These are phyloP conservation scores for Phylloporus arenicola DNA, from an alignment of 768 basidiomycete genomes.

Conservation along the genomic window DNA sequence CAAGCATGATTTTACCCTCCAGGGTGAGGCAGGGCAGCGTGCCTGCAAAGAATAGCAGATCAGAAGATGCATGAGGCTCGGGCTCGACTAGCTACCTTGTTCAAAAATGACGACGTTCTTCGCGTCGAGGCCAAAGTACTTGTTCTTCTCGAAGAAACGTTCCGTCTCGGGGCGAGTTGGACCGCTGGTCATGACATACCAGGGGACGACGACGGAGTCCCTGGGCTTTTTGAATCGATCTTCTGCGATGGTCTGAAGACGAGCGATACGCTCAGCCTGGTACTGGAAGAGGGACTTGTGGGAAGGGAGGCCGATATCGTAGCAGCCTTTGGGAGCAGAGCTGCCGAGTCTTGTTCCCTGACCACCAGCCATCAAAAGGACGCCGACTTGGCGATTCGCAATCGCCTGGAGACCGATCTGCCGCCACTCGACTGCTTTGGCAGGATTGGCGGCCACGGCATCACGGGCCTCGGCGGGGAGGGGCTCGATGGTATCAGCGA, in stretches of 20 bases:
- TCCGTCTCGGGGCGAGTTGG: conserved; percentile 88
- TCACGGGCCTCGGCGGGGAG: conserved; percentile 74
- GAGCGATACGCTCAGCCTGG: conserved; percentile 92
- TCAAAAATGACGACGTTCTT: conserved; percentile 91
- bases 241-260: conserved; percentile 75
- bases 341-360: conserved; percentile 95
- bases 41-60: conserved; percentile 44
- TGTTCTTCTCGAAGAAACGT: conserved; percentile 70
- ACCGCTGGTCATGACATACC: conserved; percentile 99
- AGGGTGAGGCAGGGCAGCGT: conserved; percentile 91
- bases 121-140: conserved; percentile 75
- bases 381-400: conserved; percentile 79
- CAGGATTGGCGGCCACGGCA: conserved; percentile 48
- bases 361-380: conserved; percentile 95
- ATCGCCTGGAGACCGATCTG: conserved; percentile 75
- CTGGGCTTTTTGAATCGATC: conserved; percentile 43
- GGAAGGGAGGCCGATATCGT: conserved; percentile 92
- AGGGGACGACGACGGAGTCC: conserved; percentile 73
- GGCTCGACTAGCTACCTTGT: conserved; percentile 61
- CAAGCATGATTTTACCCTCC: conserved; percentile 91
- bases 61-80: not conserved
- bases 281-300: conserved; percentile 94
- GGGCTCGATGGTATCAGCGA: conserved; percentile 62
- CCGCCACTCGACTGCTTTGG: conserved; percentile 71
- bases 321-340: conserved; percentile 92